Percentiles rank a stretch among this genome's conserved stretches.
Evolutionary conservation across 306 rosid genomes (phyloP).

Genomic region (Fagus sylvatica): DNA sequence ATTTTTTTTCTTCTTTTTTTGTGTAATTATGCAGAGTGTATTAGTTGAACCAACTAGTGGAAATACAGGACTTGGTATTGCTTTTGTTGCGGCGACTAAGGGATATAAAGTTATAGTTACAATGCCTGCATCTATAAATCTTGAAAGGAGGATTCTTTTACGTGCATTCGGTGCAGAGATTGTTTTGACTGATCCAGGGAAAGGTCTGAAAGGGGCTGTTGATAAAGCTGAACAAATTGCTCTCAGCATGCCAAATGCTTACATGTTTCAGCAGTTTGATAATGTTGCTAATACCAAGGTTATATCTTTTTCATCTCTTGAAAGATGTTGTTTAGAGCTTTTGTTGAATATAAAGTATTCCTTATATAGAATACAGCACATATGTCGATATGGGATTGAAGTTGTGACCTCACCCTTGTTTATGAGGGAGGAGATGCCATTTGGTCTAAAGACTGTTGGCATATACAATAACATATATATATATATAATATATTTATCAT

Average conservation of each 20-base stretch:
- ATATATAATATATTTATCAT: not conserved
- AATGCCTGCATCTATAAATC: constrained; percentile 86
- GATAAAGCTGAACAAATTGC: constrained; percentile 89
- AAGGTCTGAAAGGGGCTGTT: constrained; percentile 89
- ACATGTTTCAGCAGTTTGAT: constrained; percentile 95
- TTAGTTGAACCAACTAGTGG: constrained; percentile 98
- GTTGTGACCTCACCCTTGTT: not conserved
- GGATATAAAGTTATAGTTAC: constrained; percentile 86
- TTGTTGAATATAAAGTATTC: constrained; percentile 8
- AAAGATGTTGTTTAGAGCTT: constrained; percentile 14
- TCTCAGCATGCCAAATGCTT: constrained; percentile 61
- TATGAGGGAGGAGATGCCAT: not conserved
- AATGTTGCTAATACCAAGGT: constrained; percentile 79
- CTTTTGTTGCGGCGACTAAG: constrained; percentile 80
- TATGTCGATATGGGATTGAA: not conserved
- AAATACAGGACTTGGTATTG: constrained; percentile 92
- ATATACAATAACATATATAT: not conserved
- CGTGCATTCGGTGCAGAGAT: constrained; percentile 93
- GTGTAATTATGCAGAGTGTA: constrained; percentile 55
- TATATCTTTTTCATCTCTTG: constrained; percentile 27
- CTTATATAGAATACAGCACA: not conserved
- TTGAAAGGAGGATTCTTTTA: constrained; percentile 85
- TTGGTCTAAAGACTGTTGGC: not conserved
- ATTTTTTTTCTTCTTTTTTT: not conserved
- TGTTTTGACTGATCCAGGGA: constrained; percentile 80